Percentiles rank a stretch among this genome's conserved stretches.
phyloP scores from a whole-genome alignment of 495 filamentous ascomycete species.

The Extremus antarcticus region DNA sequence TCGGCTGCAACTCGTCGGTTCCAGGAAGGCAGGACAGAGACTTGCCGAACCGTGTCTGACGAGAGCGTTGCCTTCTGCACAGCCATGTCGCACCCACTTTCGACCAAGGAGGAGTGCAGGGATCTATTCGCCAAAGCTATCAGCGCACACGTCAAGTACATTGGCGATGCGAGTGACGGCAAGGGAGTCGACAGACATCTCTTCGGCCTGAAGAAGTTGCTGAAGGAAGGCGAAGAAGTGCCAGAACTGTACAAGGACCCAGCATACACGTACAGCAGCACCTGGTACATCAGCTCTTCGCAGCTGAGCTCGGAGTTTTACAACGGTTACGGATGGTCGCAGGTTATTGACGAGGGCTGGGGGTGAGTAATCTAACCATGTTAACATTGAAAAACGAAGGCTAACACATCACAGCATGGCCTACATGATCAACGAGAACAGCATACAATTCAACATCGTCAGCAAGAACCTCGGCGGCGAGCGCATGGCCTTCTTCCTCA shows the following conservation, averaged over 20 bases:
- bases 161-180: conserved; percentile 75
- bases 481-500: conserved; percentile 89
- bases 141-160: conserved; percentile 78
- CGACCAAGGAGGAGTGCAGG: conserved; percentile 51
- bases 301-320: conserved; percentile 95
- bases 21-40: conserved; percentile 93
- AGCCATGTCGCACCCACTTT: conserved; percentile 59
- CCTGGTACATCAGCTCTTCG: conserved; percentile 78
- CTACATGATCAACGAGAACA: conserved; percentile 99
- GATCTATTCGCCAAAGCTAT: conserved; percentile 73
- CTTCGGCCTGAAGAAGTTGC: conserved; percentile 87
- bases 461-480: conserved; percentile 84
- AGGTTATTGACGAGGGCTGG: conserved; percentile 92
- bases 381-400: background rate
- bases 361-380: conserved; percentile 36
- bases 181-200: conserved; percentile 93
- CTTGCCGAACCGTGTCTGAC: conserved; percentile 82
- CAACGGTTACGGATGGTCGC: conserved; percentile 98
- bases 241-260: conserved; percentile 81
- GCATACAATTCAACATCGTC: conserved; percentile 96
- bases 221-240: conserved; percentile 69
- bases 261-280: conserved; percentile 69
- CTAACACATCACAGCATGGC: conserved; percentile 47
- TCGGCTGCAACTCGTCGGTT: conserved; percentile 89
- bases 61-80: conserved; percentile 87